Percentiles rank a stretch among this genome's conserved stretches.
Evolutionary conservation across 2,329 filamentous ascomycete genomes (phyloP).

Genomic region (Colletotrichum agaves): DNA sequence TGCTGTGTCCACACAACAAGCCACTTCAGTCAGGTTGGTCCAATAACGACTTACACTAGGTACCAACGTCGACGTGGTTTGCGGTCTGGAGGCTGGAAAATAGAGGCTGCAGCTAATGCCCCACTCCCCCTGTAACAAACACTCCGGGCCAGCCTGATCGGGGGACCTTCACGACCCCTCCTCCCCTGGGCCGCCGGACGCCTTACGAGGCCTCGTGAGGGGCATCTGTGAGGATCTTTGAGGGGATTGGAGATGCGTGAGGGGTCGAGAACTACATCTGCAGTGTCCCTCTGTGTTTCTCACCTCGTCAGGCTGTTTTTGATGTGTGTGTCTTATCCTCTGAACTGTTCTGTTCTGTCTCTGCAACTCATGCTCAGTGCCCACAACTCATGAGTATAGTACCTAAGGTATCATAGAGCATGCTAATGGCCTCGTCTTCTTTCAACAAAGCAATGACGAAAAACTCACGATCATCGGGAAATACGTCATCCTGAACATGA

Average conservation of each 20-base stretch:
- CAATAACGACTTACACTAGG: background rate
- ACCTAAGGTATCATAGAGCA: background rate
- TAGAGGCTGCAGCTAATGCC: too few relatives aligned
- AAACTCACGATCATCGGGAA: background rate
- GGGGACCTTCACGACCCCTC: background rate
- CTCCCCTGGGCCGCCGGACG: conserved; percentile 23
- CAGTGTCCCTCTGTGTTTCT: conserved; percentile 10
- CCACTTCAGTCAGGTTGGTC: background rate
- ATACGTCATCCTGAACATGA: conserved; percentile 11
- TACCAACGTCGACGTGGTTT: background rate
- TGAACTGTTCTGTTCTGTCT: background rate
- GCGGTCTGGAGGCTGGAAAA: background rate
- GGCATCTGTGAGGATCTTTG: background rate
- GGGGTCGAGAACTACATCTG: conserved; percentile 1
- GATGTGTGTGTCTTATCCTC: background rate
- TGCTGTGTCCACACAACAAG: conserved; percentile 3
- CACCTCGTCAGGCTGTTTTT: background rate
- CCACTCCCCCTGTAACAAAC: too few relatives aligned
- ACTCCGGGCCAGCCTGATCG: background rate
- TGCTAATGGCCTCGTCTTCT: background rate
- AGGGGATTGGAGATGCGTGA: conserved; percentile 11
- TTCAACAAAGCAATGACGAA: background rate
- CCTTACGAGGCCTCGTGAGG: conserved; percentile 20
- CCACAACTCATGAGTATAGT: background rate
- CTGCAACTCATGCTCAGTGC: too few relatives aligned